Evolutionary conservation across 1,284 basidiomycete species (phyloP), one percentile per base, ranked within the genome.

Genomic region (Malassezia caprae): DNA sequence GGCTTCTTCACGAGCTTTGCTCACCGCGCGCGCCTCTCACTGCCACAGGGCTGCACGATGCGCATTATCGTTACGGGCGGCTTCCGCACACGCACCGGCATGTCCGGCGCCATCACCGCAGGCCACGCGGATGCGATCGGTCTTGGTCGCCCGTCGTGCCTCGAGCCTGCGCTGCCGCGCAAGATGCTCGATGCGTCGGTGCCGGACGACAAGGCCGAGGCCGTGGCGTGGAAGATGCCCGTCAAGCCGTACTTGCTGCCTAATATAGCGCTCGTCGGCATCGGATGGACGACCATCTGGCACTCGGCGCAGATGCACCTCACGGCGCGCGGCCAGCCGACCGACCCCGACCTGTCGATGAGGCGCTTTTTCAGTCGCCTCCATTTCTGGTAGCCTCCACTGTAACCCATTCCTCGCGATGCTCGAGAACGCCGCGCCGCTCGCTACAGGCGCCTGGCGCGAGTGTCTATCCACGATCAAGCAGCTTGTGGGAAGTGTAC

Each of bases 21-120:
- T 19, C 76, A 78, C 24, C 61, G 65, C 15, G 74, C 79, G 43
- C 69, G 75, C n/a, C 52, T 49, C 0, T 54, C 51, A 15, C 56
- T 73, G 15, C 56, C 61, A 44, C 34, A 46, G 19, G 32, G 32
- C 31, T 19, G 30, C 37, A 61, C 50, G 19, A 64, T 75, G 15
- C 86, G 86, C 3, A 76, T 86, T 15, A 78, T 90, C 61, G 80
- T 91, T 24, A 91, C 88, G 0, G 88, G 88, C 17, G 88, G 87
- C 13, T 79, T 91, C 39, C 78, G 80, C 17, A 82, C 84, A 0
- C 80, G 82, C 10, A 76, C 77, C 0, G 80, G 82, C 30, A 79
- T 90, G 53, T 75, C 79, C 11, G 73, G 77, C 8, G 86, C 81
- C 8, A 40, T 77, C 19, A 10, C 13, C 8, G 24, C 34, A 13